Evolutionary conservation across 2,329 filamentous ascomycete genomes (phyloP).

Genomic region (Pseudocercospora macadamiae): DNA sequence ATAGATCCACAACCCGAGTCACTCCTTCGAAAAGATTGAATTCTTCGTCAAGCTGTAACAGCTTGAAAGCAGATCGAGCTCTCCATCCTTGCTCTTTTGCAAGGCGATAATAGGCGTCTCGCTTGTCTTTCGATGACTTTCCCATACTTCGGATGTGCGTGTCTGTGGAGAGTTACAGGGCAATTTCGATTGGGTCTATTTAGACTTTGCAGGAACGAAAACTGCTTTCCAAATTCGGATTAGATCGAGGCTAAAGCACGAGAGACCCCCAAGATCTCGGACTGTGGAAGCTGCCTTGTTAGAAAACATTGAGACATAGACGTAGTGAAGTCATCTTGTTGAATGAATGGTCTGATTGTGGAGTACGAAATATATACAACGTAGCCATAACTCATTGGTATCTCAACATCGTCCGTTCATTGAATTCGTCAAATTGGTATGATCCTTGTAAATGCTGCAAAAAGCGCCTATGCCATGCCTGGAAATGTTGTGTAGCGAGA

Average conservation of each 20-base stretch:
- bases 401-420: background rate
- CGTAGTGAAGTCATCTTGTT: background rate
- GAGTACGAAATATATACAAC: background rate
- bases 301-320: too few relatives aligned
- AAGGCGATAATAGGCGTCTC: constrained; percentile 95
- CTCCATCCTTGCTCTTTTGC: constrained; percentile 99
- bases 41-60: constrained; percentile 93
- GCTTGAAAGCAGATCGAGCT: constrained; percentile 92
- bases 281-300: too few relatives aligned
- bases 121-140: constrained; percentile 98
- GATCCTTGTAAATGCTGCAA: constrained; percentile 1
- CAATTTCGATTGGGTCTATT: too few relatives aligned
- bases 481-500: background rate
- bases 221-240: too few relatives aligned
- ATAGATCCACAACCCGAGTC: constrained; percentile 91
- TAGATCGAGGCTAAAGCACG: too few relatives aligned
- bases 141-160: constrained; percentile 29
- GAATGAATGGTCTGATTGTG: background rate
- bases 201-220: background rate
- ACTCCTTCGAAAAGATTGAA: constrained; percentile 93
- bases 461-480: background rate
- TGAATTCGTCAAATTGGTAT: background rate
- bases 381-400: background rate
- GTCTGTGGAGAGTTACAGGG: background rate
- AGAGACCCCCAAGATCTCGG: too few relatives aligned